A percentile compares a stretch with the other conserved stretches of the same genome.
phyloP scores from a whole-genome alignment of 345 rosid species.

The Brassica cretica region DNA sequence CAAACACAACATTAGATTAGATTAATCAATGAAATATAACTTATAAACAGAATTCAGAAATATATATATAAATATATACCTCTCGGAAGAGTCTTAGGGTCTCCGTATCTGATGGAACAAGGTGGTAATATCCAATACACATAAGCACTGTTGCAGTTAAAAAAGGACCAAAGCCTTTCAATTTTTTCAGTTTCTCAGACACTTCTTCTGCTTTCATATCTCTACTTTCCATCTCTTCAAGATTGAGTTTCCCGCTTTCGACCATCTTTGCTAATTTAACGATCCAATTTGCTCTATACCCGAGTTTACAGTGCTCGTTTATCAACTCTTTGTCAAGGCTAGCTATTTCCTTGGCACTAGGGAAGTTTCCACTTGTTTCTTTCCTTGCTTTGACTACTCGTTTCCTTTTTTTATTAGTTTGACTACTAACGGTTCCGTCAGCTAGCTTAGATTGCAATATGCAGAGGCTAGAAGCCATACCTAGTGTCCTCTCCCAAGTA shows the following conservation, averaged over 20 bases:
- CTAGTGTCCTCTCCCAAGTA: conserved; percentile 46
- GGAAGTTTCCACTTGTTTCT: conserved; percentile 41
- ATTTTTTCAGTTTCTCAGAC: not conserved
- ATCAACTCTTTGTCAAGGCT: conserved; percentile 23
- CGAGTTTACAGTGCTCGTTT: conserved; percentile 44
- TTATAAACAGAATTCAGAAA: not conserved
- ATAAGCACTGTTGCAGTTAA: conserved; percentile 43
- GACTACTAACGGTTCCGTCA: not conserved
- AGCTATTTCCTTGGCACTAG: conserved; percentile 46
- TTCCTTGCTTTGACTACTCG: not conserved
- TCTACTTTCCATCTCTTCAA: conserved; percentile 28
- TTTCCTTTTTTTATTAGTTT: conserved; percentile 4
- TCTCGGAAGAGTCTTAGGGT: conserved; percentile 46
- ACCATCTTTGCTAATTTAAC: conserved; percentile 37
- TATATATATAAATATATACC: conserved; percentile 7
- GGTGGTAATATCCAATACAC: conserved; percentile 52
- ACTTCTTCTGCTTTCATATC: conserved; percentile 21
- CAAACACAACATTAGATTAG: not conserved
- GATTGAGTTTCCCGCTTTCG: conserved; percentile 30
- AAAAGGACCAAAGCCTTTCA: conserved; percentile 50
- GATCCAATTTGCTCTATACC: conserved; percentile 44
- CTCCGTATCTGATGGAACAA: conserved; percentile 51
- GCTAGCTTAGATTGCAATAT: conserved; percentile 37
- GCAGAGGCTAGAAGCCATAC: conserved; percentile 53
- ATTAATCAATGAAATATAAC: not conserved